Percentiles rank a stretch among this genome's conserved stretches.
Conservation (phyloP, 495 filamentous ascomycete genomes). For the Aspergillus nanangensis region DNA sequence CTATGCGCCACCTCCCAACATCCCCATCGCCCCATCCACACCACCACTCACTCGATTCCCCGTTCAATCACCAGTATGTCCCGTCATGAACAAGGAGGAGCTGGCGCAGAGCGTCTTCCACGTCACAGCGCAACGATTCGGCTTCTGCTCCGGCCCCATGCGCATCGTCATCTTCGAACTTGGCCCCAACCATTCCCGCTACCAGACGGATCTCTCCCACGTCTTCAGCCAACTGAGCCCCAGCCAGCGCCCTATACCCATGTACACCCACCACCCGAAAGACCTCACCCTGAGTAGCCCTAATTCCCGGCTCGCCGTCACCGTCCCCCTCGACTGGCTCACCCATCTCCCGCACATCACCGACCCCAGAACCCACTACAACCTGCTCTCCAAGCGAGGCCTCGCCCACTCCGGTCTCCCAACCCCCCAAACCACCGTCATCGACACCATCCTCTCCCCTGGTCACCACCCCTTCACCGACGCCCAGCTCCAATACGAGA, state of each 20-base stretch:
- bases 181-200: not conserved
- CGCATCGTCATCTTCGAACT: slow-evolving; percentile 4
- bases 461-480: too few relatives aligned
- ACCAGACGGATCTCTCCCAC: not conserved
- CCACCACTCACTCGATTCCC: not conserved
- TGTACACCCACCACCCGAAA: not conserved
- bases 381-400: slow-evolving; percentile 6
- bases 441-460: not conserved
- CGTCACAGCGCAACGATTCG: slow-evolving; percentile 1
- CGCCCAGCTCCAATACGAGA: not conserved
- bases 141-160: slow-evolving; percentile 3
- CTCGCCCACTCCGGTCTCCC: slow-evolving; percentile 5
- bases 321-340: slow-evolving; percentile 1
- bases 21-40: not conserved
- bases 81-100: not conserved
- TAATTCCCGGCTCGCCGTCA: not conserved
- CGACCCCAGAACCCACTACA: slow-evolving; percentile 2
- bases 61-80: not conserved
- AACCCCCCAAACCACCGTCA: slow-evolving; percentile 1
- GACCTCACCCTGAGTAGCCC: not conserved
- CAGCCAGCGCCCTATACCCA: too few relatives aligned
- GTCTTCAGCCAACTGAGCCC: slow-evolving; percentile 3
- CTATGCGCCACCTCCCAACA: not conserved
- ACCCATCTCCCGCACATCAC: slow-evolving; percentile 3
- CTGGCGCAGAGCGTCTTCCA: not conserved